Conservation (phyloP, 2,329 filamentous ascomycete genomes). For the Alternaria gaisen region DNA sequence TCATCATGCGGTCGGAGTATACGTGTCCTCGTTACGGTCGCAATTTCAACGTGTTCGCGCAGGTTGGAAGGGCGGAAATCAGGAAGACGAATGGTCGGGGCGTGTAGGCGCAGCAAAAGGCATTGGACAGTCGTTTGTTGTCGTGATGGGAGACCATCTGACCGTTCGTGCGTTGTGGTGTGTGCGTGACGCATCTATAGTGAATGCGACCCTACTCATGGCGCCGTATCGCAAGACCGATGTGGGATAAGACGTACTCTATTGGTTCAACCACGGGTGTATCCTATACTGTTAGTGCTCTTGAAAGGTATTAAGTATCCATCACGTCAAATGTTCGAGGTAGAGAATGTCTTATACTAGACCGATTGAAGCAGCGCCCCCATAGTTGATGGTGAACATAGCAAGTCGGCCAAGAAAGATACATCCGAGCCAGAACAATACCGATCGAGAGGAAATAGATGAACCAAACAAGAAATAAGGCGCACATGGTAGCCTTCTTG, state of each 20-base stretch:
- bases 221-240: neutral
- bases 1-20: neutral
- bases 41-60: neutral
- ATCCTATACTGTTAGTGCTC: neutral
- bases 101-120: neutral
- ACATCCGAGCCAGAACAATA: neutral
- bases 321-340: neutral
- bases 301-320: neutral
- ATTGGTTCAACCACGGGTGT: neutral
- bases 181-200: neutral
- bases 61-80: too few species aligned
- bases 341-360: neutral
- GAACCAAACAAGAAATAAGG: neutral
- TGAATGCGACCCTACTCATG: neutral
- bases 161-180: neutral
- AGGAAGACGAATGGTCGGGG: neutral
- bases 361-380: neutral
- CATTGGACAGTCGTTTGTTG: neutral
- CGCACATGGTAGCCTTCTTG: neutral
- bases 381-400: neutral
- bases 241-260: neutral
- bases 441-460: accelerated
- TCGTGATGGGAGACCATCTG: neutral
- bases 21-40: neutral
- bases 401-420: neutral